Base-by-base conservation (phyloP, 1,284 basidiomycete species). In the Naganishia albida region DNA sequence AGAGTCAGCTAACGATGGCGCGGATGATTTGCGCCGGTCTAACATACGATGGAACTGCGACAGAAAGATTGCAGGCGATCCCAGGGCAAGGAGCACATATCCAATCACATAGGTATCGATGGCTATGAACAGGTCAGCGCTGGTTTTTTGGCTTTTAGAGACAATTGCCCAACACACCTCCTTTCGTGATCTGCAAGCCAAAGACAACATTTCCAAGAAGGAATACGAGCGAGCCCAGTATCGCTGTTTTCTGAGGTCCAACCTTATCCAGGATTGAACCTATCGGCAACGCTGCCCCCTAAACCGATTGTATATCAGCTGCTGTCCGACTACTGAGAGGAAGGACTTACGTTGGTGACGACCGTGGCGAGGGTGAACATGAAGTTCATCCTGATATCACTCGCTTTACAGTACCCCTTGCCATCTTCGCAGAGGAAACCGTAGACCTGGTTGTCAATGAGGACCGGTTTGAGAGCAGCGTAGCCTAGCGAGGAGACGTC, bases 11-110 rank as follows among this genome's bases (percentile, higher is more conserved):
- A 10, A 7, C 6, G 42, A 8, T n/a, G 26, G 38, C 43, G 25
- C 38, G 40, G 15, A 2, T n/a, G n/a, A 20, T 10, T 39, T 15
- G 50, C 28, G 39, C 16, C 43, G n/a, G 26, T 30, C 34, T 8
- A 28, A 50, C 69, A 57, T 26, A 71, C 72, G 69, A 57, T 78
- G 77, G 65, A 77, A 78, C 39, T 74, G 75, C 25, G 76, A 71
- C 1, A 78, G 68, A 69, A 77, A 78, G 60, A 78, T 74, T 12
- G 73, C 69, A 34, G 79, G 79, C 2, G 78, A 73, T 1, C 79
- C 79, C 8, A 80, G 67, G 8, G 79, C 79, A 30, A 81, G 68
- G 16, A 79, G 69, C 20, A 75, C 67, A 68, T 76, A 80, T 2
- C 78, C 79, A 28, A 74, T 64, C 18, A 75, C 50, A 69, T 76